Conservation (phyloP, 164 flowering plant genomes). For the Magnolia sinica region DNA sequence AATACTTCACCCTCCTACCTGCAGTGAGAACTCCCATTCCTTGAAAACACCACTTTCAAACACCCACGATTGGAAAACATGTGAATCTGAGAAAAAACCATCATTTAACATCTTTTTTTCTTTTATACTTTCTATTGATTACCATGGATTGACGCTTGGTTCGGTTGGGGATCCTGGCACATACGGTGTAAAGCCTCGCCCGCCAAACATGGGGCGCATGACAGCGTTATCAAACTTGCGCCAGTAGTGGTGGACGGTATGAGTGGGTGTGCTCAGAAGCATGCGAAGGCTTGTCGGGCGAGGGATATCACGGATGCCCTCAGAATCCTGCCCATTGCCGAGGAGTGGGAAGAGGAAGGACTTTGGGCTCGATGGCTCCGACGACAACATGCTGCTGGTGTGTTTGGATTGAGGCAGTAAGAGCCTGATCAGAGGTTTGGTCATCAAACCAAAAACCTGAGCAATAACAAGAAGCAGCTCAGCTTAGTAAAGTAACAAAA, state of each 20-base stretch:
- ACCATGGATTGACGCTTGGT: slow-evolving; percentile 28
- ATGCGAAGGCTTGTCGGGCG: slow-evolving; percentile 68
- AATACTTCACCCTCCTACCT: neutral
- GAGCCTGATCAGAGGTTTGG: slow-evolving; percentile 67
- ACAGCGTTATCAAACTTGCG: slow-evolving; percentile 75
- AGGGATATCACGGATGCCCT: slow-evolving; percentile 15
- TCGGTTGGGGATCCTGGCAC: slow-evolving; percentile 85
- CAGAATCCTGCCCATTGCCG: slow-evolving; percentile 40
- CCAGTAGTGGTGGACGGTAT: slow-evolving; percentile 81
- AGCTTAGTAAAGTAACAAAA: neutral
- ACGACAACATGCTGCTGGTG: slow-evolving; percentile 33
- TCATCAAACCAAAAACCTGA: slow-evolving; percentile 74
- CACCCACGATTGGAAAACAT: neutral
- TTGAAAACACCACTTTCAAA: too few relatives aligned
- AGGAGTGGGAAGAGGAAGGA: slow-evolving; percentile 64
- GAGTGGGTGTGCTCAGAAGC: slow-evolving; percentile 57
- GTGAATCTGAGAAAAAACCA: neutral
- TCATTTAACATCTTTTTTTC: too few relatives aligned
- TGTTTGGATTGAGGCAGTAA: slow-evolving; percentile 50
- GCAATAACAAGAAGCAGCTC: neutral
- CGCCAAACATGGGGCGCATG: slow-evolving; percentile 94
- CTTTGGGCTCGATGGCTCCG: slow-evolving; percentile 62
- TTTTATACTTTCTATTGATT: neutral
- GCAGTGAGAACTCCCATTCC: neutral
- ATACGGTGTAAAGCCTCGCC: slow-evolving; percentile 78